Evolutionary conservation across 768 basidiomycete species (phyloP).

Genomic region (Postia placenta): DNA sequence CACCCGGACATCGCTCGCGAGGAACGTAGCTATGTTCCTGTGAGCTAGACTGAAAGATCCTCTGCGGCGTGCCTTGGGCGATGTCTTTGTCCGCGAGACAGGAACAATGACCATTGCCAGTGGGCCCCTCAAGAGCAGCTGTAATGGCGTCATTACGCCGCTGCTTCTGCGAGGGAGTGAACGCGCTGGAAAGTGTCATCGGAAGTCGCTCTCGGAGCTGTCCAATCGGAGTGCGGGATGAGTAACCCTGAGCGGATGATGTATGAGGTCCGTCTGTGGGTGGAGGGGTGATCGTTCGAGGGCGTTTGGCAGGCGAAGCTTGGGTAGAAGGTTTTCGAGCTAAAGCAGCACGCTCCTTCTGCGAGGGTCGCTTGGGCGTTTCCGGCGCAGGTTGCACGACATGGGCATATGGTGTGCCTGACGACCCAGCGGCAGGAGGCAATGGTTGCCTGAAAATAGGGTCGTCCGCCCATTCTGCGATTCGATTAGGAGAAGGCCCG

Average conservation of each 20-base stretch:
- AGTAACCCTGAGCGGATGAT: background rate
- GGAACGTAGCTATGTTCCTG: background rate
- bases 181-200: slow-evolving; percentile 1
- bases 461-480: slow-evolving; percentile 27
- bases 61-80: background rate
- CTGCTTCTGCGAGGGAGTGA: background rate
- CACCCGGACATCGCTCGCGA: too few relatives aligned
- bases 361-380: slow-evolving; percentile 1
- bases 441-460: background rate
- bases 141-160: background rate
- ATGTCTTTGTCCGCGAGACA: background rate
- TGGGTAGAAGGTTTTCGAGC: background rate
- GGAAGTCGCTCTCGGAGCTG: background rate
- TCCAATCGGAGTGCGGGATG: background rate
- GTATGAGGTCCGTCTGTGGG: background rate
- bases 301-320: background rate
- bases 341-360: slow-evolving; percentile 3
- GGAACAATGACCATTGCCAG: background rate
- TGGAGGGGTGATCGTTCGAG: background rate
- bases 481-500: background rate
- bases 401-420: too few relatives aligned
- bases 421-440: too few relatives aligned
- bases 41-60: background rate
- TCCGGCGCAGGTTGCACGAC: background rate
- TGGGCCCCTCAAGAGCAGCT: background rate